phyloP scores from a whole-genome alignment of 1,139 yeast species.

The Entelexis paramagnoliae region DNA sequence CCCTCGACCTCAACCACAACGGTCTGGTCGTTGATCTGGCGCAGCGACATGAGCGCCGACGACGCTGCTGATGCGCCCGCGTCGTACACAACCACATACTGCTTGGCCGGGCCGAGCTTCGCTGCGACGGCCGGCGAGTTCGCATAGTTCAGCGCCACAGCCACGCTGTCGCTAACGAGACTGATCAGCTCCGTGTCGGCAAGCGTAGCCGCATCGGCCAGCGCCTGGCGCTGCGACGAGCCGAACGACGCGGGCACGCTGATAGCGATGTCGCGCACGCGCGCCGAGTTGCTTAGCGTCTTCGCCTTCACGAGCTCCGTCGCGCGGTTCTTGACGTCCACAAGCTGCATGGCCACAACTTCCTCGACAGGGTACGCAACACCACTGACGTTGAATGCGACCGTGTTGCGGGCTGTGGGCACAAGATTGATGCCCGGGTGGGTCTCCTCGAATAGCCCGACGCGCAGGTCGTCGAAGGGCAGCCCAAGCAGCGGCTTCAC shows the following conservation, averaged over 20 bases:
- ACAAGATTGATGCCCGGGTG: constrained; percentile 52
- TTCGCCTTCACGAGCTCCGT: constrained; percentile 36
- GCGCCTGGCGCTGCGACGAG: constrained; percentile 57
- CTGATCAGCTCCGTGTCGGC: constrained; percentile 60
- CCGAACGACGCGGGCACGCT: constrained; percentile 68
- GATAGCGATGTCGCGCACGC: constrained; percentile 58
- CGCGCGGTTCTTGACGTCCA: constrained; percentile 59
- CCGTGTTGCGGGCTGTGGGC: constrained; percentile 40
- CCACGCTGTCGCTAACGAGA: constrained; percentile 78
- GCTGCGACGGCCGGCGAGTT: constrained; percentile 26
- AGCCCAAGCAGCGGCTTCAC: constrained; percentile 65
- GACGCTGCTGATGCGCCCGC: constrained; percentile 89
- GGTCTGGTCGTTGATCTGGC: constrained; percentile 16
- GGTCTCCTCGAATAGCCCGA: constrained; percentile 38
- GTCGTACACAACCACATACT: constrained; percentile 69
- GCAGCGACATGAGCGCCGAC: constrained; percentile 61
- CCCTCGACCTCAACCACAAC: constrained; percentile 55
- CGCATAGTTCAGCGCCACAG: constrained; percentile 73
- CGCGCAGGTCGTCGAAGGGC: constrained; percentile 38
- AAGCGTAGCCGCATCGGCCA: constrained; percentile 60
- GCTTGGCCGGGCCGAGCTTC: constrained; percentile 35
- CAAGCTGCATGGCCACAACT: constrained; percentile 69
- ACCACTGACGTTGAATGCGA: constrained; percentile 46
- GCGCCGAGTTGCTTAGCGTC: constrained; percentile 26
- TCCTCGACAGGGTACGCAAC: constrained; percentile 60